These are phyloP conservation scores for Naumovozyma baii DNA, from an alignment of 805 yeast species.

Conservation along the genomic window DNA sequence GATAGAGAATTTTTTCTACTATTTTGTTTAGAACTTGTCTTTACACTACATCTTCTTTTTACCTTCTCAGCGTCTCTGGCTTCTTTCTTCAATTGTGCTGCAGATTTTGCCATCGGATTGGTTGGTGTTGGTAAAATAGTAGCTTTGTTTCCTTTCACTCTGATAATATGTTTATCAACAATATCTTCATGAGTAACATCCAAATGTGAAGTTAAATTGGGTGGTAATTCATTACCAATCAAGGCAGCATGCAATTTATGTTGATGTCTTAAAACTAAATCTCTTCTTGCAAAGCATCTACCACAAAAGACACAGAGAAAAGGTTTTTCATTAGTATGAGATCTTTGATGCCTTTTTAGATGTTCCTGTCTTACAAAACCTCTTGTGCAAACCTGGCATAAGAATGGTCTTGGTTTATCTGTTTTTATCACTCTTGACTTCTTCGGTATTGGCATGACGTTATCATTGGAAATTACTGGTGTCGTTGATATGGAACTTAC, in stretches of 20 bases:
- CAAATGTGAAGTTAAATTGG: background rate
- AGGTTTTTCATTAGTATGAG: slow-evolving; percentile 94
- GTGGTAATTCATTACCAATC: slow-evolving; percentile 25
- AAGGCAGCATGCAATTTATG: slow-evolving; percentile 71
- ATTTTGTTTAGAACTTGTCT: background rate
- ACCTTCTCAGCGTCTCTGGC: slow-evolving; percentile 12
- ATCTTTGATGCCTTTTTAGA: slow-evolving; percentile 83
- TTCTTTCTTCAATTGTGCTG: slow-evolving; percentile 26
- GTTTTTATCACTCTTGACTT: slow-evolving; percentile 76
- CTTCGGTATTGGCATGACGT: slow-evolving; percentile 60
- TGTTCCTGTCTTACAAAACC: slow-evolving; percentile 95
- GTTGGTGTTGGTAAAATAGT: slow-evolving; percentile 30
- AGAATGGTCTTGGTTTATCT: slow-evolving; percentile 87
- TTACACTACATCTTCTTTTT: background rate
- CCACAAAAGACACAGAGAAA: slow-evolving; percentile 96
- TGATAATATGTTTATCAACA: slow-evolving; percentile 30
- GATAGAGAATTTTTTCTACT: background rate
- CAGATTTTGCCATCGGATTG: slow-evolving; percentile 23
- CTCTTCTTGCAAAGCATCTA: slow-evolving; percentile 85
- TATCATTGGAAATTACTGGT: too few relatives aligned
- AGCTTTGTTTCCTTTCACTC: slow-evolving; percentile 33
- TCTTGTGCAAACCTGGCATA: slow-evolving; percentile 81
- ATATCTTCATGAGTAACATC: slow-evolving; percentile 6
- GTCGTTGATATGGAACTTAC: too few relatives aligned
- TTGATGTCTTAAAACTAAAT: slow-evolving; percentile 81